Evolutionary conservation across 2,329 filamentous ascomycete genomes (phyloP).

Genomic region (Monosporascus sp.): DNA sequence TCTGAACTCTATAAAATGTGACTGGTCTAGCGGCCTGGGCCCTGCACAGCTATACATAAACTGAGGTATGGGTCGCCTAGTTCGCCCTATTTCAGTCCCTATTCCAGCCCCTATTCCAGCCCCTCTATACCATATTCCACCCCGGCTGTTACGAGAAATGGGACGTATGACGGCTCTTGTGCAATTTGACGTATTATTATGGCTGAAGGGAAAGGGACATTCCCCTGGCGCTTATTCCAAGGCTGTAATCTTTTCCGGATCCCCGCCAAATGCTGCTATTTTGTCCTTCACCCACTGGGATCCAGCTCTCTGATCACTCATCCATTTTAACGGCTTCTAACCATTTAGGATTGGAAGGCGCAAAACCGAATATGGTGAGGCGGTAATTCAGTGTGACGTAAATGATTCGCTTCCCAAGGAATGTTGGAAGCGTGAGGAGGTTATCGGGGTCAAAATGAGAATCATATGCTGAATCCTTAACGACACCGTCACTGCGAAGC

Average conservation of each 20-base stretch:
- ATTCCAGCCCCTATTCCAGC: too few relatives aligned
- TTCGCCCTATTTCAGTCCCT: too few relatives aligned
- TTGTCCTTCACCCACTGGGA: constrained; percentile 25
- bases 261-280: constrained; percentile 21
- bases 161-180: too few relatives aligned
- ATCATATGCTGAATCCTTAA: constrained; percentile 23
- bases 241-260: constrained; percentile 17
- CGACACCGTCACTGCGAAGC: constrained; percentile 18
- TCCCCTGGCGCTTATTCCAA: constrained; percentile 17
- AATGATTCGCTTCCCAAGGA: constrained; percentile 18
- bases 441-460: constrained; percentile 18
- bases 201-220: constrained; percentile 21
- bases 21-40: too few relatives aligned
- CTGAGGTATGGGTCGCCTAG: too few relatives aligned
- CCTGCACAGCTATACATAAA: too few relatives aligned
- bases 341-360: constrained; percentile 18
- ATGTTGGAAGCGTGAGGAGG: constrained; percentile 11
- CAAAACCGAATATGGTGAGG: constrained; percentile 28
- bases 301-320: constrained; percentile 20
- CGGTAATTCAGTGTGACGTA: constrained; percentile 24
- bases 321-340: constrained; percentile 22
- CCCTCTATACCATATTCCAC: too few relatives aligned
- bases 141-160: too few relatives aligned
- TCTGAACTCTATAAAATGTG: too few relatives aligned
- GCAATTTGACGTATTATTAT: too few relatives aligned